These are phyloP conservation scores for Yamadazyma laniorum DNA, from an alignment of 805 yeast species.

Conservation along the genomic window DNA sequence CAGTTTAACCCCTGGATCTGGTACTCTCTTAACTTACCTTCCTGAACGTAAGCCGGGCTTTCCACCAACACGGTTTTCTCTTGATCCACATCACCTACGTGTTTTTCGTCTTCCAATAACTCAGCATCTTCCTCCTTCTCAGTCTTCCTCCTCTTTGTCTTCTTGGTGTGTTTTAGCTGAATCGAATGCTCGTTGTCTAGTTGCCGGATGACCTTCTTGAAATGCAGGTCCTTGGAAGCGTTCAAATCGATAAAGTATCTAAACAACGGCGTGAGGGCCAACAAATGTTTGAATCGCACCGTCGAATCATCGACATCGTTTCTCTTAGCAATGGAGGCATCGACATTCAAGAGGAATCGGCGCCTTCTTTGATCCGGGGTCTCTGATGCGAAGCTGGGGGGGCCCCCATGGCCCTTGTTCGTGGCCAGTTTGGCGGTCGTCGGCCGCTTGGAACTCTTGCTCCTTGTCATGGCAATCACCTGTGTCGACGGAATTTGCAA, in stretches of 20 bases:
- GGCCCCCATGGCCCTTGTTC: too few species aligned
- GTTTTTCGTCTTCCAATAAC: constrained; percentile 51
- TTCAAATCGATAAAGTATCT: constrained; percentile 82
- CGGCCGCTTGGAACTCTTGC: constrained; percentile 2
- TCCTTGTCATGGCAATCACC: constrained; percentile 7
- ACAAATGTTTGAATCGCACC: constrained; percentile 72
- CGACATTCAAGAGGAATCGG: constrained; percentile 50
- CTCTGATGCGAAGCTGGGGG: not conserved
- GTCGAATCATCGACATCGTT: constrained; percentile 63
- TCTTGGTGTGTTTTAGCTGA: constrained; percentile 24
- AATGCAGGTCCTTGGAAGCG: constrained; percentile 72
- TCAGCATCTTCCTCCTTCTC: constrained; percentile 86
- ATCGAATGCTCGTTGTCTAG: constrained; percentile 51
- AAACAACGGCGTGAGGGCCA: constrained; percentile 81
- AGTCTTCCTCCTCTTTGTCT: constrained; percentile 58
- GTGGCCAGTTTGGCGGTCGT: not conserved
- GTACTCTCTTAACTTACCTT: constrained; percentile 81
- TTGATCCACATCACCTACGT: constrained; percentile 39
- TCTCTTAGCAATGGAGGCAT: constrained; percentile 56
- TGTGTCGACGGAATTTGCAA: too few species aligned
- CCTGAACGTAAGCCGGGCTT: constrained; percentile 70
- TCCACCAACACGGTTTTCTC: constrained; percentile 70
- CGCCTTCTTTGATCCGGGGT: not conserved
- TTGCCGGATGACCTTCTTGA: constrained; percentile 58
- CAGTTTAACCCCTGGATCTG: constrained; percentile 95